Evolutionary conservation across 192 early-diverging fungal genomes (phyloP), one percentile per base, ranked within the genome.

Genomic region (Coemansia furcata): DNA sequence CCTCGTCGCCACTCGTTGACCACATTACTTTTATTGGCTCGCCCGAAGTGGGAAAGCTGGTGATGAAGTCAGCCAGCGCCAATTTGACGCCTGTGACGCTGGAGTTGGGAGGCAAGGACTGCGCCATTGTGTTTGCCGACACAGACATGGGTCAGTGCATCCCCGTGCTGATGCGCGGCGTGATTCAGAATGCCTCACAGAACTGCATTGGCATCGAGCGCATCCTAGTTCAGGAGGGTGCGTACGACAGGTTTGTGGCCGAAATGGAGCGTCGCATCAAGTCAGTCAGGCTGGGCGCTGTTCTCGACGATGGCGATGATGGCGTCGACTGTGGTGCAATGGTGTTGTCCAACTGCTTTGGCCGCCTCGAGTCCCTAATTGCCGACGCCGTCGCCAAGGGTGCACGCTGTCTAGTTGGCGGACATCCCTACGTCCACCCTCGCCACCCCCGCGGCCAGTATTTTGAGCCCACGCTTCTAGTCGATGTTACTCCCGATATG

Each of bases 41-140:
- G 17, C 89, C 93, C 15, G 76, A 78, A 57, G 93, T 95, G 14
- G 94, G 94, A 46, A 89, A 88, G 71, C 67, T 88, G 32, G 87
- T 96, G 23, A 92, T 93, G 82, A 73, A 65, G 29, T 80, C 88
- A 7, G 93, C 93, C n/a, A 83, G 91, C 33, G 70, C 76, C 17
- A 83, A 84, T 7, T 83, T 96, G 63, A 93, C 90, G 6, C 94
- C 94, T 0, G 91, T 90, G 62, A 86, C 93, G 11, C 86, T 96
- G n/a, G 94, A 96, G 78, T 82, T 96, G 17, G 94, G 94, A 29
- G 94, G 94, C 37, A 95, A 95, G 81, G 94, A 95, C 84, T 88
- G 88, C 44, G 91, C 92, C 30, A 89, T 95, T 58, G 78, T 94
- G 8, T 89, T 91, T 65, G 85, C 86, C 47, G 92, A 94, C 68